Conservation (phyloP, 1,284 basidiomycete species). For the Tilletia setariae region DNA sequence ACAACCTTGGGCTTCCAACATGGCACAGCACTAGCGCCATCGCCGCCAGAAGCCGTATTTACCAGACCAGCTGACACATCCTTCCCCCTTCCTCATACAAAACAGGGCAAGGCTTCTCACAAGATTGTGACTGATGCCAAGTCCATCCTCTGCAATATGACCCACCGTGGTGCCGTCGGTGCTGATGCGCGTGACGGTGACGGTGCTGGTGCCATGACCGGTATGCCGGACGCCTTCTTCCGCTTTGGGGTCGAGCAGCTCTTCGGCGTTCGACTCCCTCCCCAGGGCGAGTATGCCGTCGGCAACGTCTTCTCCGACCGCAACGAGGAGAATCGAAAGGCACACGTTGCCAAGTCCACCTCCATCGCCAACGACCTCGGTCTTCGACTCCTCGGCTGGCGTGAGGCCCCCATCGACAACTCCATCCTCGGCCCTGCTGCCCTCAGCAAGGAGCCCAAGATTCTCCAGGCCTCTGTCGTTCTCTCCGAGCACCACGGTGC, state of each 20-base stretch:
- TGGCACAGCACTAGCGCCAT: too few relatives aligned
- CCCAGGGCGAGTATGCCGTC: constrained; percentile 87
- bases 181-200: constrained; percentile 97
- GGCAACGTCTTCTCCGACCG: constrained; percentile 94
- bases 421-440: constrained; percentile 92
- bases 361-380: constrained; percentile 75
- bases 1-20: too few relatives aligned
- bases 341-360: constrained; percentile 77
- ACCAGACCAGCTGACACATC: too few relatives aligned
- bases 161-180: constrained; percentile 94
- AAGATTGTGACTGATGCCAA: constrained; percentile 98
- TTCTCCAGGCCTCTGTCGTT: constrained; percentile 94
- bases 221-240: constrained; percentile 92
- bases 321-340: constrained; percentile 69
- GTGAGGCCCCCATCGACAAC: constrained; percentile 91
- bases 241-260: constrained; percentile 77
- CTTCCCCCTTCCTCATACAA: too few relatives aligned
- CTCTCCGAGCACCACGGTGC: constrained; percentile 82
- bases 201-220: constrained; percentile 97
- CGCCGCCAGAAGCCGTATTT: too few relatives aligned
- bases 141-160: constrained; percentile 86
- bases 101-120: constrained; percentile 74
- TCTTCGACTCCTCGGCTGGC: constrained; percentile 92
- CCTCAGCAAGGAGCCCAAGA: constrained; percentile 90
- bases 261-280: constrained; percentile 76